Conservation (phyloP, 345 rosid genomes). For the Cardamine chenopodiifolia region DNA sequence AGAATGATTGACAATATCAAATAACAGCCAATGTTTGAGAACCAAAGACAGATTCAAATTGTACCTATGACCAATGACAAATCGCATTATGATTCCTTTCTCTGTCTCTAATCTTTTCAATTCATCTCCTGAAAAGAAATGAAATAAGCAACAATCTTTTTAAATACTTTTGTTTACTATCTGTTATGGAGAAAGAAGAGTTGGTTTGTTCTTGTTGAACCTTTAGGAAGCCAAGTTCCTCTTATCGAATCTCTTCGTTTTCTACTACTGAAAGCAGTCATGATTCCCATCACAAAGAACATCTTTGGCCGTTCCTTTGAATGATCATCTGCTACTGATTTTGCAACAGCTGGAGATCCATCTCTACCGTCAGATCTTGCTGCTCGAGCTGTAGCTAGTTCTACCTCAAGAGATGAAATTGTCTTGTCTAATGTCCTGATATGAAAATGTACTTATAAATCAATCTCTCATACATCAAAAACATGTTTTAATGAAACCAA, state of each 20-base stretch:
- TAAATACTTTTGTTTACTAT: background rate
- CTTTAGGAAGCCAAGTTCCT: constrained; percentile 80
- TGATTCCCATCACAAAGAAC: constrained; percentile 82
- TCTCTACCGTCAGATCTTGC: constrained; percentile 36
- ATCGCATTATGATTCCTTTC: constrained; percentile 73
- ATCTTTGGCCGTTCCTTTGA: constrained; percentile 65
- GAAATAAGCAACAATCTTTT: constrained; percentile 22
- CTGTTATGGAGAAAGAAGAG: constrained; percentile 11
- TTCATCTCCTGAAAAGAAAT: constrained; percentile 55
- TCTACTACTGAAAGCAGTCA: constrained; percentile 90
- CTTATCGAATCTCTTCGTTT: constrained; percentile 78
- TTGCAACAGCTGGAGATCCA: constrained; percentile 47
- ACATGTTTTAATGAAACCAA: constrained; percentile 15
- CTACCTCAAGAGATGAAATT: constrained; percentile 64
- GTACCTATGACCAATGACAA: constrained; percentile 87
- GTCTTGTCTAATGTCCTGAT: constrained; percentile 72
- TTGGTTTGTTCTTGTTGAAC: constrained; percentile 44
- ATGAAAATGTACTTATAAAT: constrained; percentile 1
- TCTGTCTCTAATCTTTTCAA: constrained; percentile 74
- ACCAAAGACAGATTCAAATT: constrained; percentile 61
- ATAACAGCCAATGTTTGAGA: constrained; percentile 52
- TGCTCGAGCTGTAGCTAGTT: constrained; percentile 58
- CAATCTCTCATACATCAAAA: background rate
- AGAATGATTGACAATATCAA: background rate
- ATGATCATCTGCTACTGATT: constrained; percentile 52